Evolutionary conservation across 805 yeast genomes (phyloP).

Genomic region (Cyberlindnera japonica): DNA sequence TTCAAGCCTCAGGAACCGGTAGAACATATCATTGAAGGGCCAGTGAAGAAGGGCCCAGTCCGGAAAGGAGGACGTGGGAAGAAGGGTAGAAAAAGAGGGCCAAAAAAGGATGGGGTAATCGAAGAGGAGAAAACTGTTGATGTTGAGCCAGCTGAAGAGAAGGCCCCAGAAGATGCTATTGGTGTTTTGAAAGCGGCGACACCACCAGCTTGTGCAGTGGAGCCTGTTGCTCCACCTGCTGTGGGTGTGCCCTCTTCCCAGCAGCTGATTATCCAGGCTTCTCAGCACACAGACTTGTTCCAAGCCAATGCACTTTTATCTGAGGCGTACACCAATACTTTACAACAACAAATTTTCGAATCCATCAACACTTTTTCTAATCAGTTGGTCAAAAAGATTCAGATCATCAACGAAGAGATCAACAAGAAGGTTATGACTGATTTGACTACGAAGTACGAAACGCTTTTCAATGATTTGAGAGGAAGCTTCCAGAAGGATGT

Average conservation of each 20-base stretch:
- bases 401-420: constrained; percentile 35
- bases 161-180: no score
- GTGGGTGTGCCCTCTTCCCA: not conserved
- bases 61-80: no score
- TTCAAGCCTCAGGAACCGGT: not conserved
- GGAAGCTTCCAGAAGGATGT: constrained; percentile 34
- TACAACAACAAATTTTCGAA: constrained; percentile 35
- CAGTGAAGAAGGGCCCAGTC: not conserved
- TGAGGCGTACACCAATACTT: constrained; percentile 32
- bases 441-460: constrained; percentile 33
- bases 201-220: no score
- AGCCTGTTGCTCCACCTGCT: no score
- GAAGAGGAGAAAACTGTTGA: no score
- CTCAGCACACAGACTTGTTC: not conserved
- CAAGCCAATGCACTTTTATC: constrained; percentile 16
- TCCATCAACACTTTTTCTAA: constrained; percentile 34
- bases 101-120: no score
- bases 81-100: no score
- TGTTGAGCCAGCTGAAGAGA: no score
- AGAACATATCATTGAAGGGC: not conserved
- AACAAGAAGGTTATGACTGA: constrained; percentile 33
- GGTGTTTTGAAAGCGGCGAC: no score
- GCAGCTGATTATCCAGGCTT: not conserved
- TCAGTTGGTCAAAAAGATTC: constrained; percentile 33
- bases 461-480: constrained; percentile 31